These are phyloP conservation scores for Talaromyces amestolkiae DNA, from an alignment of 2,329 filamentous ascomycete genomes.

Conservation along the genomic window DNA sequence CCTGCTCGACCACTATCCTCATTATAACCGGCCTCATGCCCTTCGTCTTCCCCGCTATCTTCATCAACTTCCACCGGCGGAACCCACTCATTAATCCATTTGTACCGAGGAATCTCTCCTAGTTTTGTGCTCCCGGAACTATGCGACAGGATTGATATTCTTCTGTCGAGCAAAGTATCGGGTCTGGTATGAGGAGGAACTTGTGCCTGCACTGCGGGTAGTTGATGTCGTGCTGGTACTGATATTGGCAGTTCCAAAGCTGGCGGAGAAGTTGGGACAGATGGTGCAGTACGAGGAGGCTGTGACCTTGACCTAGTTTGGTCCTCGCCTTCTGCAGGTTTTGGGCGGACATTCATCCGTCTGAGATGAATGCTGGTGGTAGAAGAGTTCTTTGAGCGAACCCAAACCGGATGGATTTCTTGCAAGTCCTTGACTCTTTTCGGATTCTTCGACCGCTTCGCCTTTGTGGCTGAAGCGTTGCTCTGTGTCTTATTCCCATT, in stretches of 20 bases:
- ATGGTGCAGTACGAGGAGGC: background rate
- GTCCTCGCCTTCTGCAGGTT: background rate
- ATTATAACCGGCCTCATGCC: background rate
- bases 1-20: constrained; percentile 1
- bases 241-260: background rate
- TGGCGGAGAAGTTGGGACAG: background rate
- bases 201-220: background rate
- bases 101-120: constrained; percentile 19
- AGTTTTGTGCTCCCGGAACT: constrained; percentile 19
- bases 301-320: background rate
- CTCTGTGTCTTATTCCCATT: background rate
- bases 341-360: background rate
- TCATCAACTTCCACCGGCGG: constrained; percentile 11
- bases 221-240: background rate
- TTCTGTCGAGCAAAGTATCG: background rate
- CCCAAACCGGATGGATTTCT: constrained; percentile 13
- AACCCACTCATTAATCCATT: constrained; percentile 15
- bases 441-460: background rate
- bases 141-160: constrained; percentile 16
- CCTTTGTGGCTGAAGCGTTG: background rate
- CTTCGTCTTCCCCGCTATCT: background rate
- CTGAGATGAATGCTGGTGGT: constrained; percentile 4
- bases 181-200: background rate
- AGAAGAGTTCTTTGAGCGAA: constrained; percentile 16
- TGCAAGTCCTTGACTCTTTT: background rate